Evolutionary conservation across 1,284 basidiomycete species (phyloP), one percentile per base, ranked within the genome.

Genomic region (Ceratobasidium sp.): DNA sequence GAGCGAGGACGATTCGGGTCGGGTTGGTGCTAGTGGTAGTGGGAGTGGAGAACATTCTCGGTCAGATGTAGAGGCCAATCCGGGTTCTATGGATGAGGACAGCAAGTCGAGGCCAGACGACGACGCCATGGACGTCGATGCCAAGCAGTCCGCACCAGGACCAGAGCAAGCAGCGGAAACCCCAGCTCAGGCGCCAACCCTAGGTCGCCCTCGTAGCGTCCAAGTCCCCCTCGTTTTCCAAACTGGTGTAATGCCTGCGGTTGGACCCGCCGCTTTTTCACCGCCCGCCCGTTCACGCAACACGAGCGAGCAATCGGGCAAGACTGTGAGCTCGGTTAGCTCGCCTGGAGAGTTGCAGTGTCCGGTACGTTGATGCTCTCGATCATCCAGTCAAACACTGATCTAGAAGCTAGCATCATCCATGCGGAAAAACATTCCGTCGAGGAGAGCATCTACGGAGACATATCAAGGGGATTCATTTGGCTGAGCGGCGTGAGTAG

Each of bases 401-500:
- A 55, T 52, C 18, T 21, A 1, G 48, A 23, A 1, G 1, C 23
- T 23, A 67, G 64, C 64, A 67, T 39, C 67, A 62, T 64, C 53
- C 26, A 21, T 71, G 43, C 21, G 64, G 64, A 21, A 67, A 39
- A 53, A 43, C n/a, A 21, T 71, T 46, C 55, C 69, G 64, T 16
- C 18, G 64, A 23, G 64, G 64, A 23, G 64, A 67, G 36, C 64
- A 67, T 45, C 30, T 67, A 10, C 18, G 64, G 64, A 53, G 64
- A 36, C 64, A 67, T 39, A 67, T 67, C 64, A 67, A 55, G 64
- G 64, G 64, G 18, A 67, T 67, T 41, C 64, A 67, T 55, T 36
- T 67, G 34, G 64, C 64, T 36, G 64, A 67, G 36, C 64, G 64
- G 50, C 64, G 64, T 67, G 39, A 93, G 39, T 43, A 36, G 61